A percentile compares a stretch with the other conserved stretches of the same genome.
Evolutionary conservation across 2,329 filamentous ascomycete species (phyloP).

Genomic region (Cercospora beticola): DNA sequence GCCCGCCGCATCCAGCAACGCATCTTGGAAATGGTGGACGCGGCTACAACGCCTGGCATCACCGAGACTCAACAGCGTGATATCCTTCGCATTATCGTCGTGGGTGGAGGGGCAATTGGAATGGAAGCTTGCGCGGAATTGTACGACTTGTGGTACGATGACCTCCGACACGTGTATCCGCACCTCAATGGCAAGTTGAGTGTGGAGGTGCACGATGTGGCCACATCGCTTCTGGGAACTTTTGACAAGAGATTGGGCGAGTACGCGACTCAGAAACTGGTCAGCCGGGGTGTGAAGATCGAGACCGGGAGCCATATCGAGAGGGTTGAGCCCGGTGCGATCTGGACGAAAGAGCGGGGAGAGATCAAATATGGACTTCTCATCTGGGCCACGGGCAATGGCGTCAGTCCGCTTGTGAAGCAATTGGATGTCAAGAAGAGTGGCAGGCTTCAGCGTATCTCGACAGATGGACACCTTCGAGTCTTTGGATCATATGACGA

Average conservation of each 20-base stretch:
- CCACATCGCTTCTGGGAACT: slow-evolving; percentile 42
- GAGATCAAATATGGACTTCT: slow-evolving; percentile 41
- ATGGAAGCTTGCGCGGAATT: slow-evolving; percentile 48
- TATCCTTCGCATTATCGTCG: slow-evolving; percentile 42
- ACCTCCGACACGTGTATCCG: slow-evolving; percentile 44
- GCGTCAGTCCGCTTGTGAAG: slow-evolving; percentile 37
- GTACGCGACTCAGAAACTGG: slow-evolving; percentile 43
- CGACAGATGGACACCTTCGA: slow-evolving; percentile 38
- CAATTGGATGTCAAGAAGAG: slow-evolving; percentile 38
- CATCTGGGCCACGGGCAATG: slow-evolving; percentile 44
- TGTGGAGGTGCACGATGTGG: slow-evolving; percentile 49
- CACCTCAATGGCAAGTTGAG: slow-evolving; percentile 42
- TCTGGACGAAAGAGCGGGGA: slow-evolving; percentile 41
- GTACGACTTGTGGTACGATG: slow-evolving; percentile 44
- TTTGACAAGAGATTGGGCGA: slow-evolving; percentile 46
- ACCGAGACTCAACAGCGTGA: slow-evolving; percentile 35
- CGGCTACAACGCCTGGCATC: slow-evolving; percentile 38
- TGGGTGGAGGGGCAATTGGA: slow-evolving; percentile 46
- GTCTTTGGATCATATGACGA: slow-evolving; percentile 9
- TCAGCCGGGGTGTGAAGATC: slow-evolving; percentile 41
- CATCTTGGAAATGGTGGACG: slow-evolving; percentile 41
- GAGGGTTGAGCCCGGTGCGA: slow-evolving; percentile 37
- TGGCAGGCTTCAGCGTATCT: slow-evolving; percentile 38
- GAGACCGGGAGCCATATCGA: slow-evolving; percentile 42
- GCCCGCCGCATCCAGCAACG: slow-evolving; percentile 39